phyloP scores from a whole-genome alignment of 2,329 filamentous ascomycete species.

The Ascochyta viciae-villosae region DNA sequence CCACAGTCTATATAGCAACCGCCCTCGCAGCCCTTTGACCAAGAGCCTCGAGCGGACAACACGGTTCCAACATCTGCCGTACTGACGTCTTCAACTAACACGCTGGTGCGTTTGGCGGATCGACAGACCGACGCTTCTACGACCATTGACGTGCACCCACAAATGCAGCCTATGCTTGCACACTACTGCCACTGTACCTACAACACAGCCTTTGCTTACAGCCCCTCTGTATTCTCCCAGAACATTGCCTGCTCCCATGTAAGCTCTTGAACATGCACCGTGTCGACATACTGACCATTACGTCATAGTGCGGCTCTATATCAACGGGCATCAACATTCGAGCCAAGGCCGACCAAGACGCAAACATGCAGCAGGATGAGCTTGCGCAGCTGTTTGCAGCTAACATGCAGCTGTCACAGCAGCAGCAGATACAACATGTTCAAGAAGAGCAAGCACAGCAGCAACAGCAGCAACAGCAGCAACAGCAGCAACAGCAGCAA shows the following conservation, averaged over 20 bases:
- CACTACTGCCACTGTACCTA: slow-evolving; percentile 51
- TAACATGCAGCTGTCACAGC: slow-evolving; percentile 69
- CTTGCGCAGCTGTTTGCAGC: slow-evolving; percentile 80
- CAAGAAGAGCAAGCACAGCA: slow-evolving; percentile 30
- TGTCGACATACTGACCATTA: slow-evolving; percentile 40
- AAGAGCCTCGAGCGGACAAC: not conserved
- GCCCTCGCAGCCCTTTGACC: not conserved
- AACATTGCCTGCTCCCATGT: slow-evolving; percentile 56
- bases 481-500: no score
- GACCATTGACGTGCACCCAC: slow-evolving; percentile 4
- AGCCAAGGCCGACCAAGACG: slow-evolving; percentile 37
- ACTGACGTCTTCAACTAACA: slow-evolving; percentile 33
- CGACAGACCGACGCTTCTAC: not conserved
- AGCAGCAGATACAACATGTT: slow-evolving; percentile 58
- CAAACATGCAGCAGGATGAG: slow-evolving; percentile 75
- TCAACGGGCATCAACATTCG: slow-evolving; percentile 54
- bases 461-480: slow-evolving; percentile 49
- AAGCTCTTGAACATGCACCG: slow-evolving; percentile 40
- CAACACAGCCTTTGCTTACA: slow-evolving; percentile 51
- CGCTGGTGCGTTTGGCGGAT: slow-evolving; percentile 18
- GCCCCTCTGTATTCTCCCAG: slow-evolving; percentile 53
- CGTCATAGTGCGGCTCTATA: slow-evolving; percentile 54
- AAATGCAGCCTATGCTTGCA: slow-evolving; percentile 48
- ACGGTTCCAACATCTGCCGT: slow-evolving; percentile 18
- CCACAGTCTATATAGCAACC: not conserved